Percentiles rank a stretch among this genome's conserved stretches.
phyloP scores from a whole-genome alignment of 2,329 filamentous ascomycete species.

The Lachnellula cervina region DNA sequence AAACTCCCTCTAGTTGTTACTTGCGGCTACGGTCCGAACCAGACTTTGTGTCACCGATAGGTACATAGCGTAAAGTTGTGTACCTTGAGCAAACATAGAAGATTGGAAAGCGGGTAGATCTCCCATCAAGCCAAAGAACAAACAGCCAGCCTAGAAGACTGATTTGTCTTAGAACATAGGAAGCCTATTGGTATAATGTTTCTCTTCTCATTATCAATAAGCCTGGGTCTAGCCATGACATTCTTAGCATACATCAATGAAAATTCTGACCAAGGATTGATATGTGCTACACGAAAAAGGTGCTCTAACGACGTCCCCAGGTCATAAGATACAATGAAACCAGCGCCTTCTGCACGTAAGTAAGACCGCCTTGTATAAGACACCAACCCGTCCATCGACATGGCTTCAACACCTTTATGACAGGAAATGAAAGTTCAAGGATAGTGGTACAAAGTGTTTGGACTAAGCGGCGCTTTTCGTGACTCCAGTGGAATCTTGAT shows the following conservation, averaged over 20 bases:
- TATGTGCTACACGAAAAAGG: background rate
- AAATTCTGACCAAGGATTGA: background rate
- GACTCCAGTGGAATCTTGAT: slow-evolving; percentile 4
- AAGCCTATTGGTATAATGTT: background rate
- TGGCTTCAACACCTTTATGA: background rate
- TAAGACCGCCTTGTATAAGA: background rate
- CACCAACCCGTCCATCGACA: background rate
- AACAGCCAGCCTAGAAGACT: background rate
- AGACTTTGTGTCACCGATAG: too few relatives aligned
- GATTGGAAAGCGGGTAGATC: too few relatives aligned
- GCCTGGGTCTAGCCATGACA: background rate
- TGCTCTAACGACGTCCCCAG: background rate
- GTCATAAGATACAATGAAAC: background rate
- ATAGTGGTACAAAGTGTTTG: background rate
- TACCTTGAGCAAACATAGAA: too few relatives aligned
- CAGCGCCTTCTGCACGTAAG: background rate
- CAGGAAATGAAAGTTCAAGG: background rate
- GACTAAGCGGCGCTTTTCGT: background rate
- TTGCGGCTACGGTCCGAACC: too few relatives aligned
- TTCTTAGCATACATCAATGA: slow-evolving; percentile 5
- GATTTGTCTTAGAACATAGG: background rate
- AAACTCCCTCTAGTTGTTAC: too few relatives aligned
- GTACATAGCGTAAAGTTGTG: too few relatives aligned
- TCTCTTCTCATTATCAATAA: background rate
- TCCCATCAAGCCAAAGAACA: background rate